A percentile compares a stretch with the other conserved stretches of the same genome.
These are phyloP conservation scores for Globisporangium cystogenes DNA, from an alignment of 352 stramenopile species.

Conservation along the genomic window DNA sequence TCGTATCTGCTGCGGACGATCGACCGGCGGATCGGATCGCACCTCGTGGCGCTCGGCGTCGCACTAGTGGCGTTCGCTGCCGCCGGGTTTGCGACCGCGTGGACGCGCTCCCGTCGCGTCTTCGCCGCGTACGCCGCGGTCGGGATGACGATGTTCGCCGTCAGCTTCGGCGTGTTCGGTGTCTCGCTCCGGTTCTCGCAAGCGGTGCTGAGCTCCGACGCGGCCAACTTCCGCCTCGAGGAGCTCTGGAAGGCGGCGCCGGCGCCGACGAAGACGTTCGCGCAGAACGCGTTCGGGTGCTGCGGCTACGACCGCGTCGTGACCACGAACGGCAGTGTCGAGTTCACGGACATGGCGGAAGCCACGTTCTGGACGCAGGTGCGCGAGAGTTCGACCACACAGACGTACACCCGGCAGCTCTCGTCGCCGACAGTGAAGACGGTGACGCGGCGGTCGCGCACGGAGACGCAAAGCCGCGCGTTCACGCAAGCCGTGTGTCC, in stretches of 20 bases:
- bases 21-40: constrained; percentile 43
- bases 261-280: constrained; percentile 31
- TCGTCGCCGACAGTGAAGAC: not conserved
- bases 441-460: constrained; percentile 3
- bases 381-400: constrained; percentile 13
- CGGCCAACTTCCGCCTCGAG: constrained; percentile 5
- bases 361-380: constrained; percentile 24
- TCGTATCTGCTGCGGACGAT: constrained; percentile 51
- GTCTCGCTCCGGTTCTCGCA: constrained; percentile 29
- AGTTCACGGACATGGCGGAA: constrained; percentile 29
- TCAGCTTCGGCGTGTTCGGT: constrained; percentile 30
- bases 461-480: constrained; percentile 1
- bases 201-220: constrained; percentile 2
- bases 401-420: constrained; percentile 9
- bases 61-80: constrained; percentile 28
- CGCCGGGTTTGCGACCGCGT: constrained; percentile 24
- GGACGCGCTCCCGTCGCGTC: constrained; percentile 16
- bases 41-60: constrained; percentile 35
- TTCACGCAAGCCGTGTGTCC: constrained; percentile 15
- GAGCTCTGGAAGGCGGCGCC: constrained; percentile 25
- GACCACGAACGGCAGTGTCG: constrained; percentile 21
- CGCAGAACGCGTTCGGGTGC: constrained; percentile 42
- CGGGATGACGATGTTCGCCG: constrained; percentile 35
- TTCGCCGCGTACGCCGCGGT: constrained; percentile 24
- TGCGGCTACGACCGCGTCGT: constrained; percentile 35